phyloP scores from a whole-genome alignment of 208 protist genomes.

The Porcisia hertigi region DNA sequence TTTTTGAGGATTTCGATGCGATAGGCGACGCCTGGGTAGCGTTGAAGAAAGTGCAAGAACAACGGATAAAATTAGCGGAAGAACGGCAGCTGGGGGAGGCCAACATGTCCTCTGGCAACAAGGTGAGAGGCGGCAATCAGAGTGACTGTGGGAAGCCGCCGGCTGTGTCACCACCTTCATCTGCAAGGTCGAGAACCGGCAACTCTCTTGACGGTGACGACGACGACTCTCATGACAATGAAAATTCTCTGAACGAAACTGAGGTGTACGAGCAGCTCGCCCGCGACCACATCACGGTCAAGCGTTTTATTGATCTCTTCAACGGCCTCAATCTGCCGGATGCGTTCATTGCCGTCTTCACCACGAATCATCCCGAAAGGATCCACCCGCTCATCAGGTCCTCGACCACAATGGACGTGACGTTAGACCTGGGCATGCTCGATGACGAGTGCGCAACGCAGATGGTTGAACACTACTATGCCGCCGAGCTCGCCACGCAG shows the following conservation, averaged over 20 bases:
- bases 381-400: slow-evolving; percentile 65
- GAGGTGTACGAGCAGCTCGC: slow-evolving; percentile 26
- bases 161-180: not conserved
- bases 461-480: slow-evolving; percentile 71
- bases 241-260: slow-evolving; percentile 19
- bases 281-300: slow-evolving; percentile 74
- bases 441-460: slow-evolving; percentile 37
- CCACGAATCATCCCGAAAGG: slow-evolving; percentile 88
- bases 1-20: slow-evolving; percentile 87
- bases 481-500: slow-evolving; percentile 18
- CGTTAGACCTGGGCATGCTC: slow-evolving; percentile 68
- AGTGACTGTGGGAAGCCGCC: not conserved
- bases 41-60: slow-evolving; percentile 11
- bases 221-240: slow-evolving; percentile 6
- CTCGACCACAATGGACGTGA: slow-evolving; percentile 70
- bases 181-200: not conserved
- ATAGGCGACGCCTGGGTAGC: slow-evolving; percentile 33
- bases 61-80: slow-evolving; percentile 4
- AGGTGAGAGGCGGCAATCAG: not conserved
- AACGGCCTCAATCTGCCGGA: slow-evolving; percentile 81
- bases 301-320: slow-evolving; percentile 83
- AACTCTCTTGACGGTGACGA: slow-evolving; percentile 8
- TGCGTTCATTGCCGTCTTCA: slow-evolving; percentile 90
- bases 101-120: not conserved
- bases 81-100: not conserved